Conservation (phyloP, 140 eudicot genomes). For the Erigeron philadelphicus region DNA sequence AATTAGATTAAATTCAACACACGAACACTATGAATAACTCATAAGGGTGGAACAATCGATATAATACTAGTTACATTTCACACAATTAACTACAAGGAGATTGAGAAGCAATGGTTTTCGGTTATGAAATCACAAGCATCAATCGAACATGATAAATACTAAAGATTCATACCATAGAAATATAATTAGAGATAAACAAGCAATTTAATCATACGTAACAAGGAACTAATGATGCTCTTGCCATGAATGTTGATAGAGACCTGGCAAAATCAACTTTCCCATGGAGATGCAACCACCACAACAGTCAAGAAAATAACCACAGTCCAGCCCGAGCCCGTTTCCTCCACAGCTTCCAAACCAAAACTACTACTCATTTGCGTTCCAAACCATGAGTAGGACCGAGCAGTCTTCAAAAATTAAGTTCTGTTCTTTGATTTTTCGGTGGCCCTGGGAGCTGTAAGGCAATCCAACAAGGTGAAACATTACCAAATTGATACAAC, state of each 20-base stretch:
- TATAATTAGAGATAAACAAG: conserved; percentile 2
- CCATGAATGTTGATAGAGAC: conserved; percentile 4
- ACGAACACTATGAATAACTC: not conserved
- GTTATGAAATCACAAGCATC: conserved; percentile 23
- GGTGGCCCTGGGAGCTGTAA: conserved; percentile 75
- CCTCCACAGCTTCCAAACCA: conserved; percentile 11
- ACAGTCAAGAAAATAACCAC: conserved; percentile 19
- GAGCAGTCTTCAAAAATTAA: conserved; percentile 27
- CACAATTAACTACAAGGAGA: not conserved
- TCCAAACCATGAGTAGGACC: not conserved
- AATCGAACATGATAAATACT: conserved; percentile 2
- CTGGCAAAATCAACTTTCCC: conserved; percentile 19
- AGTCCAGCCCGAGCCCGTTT: conserved; percentile 2
- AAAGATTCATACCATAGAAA: conserved; percentile 22
- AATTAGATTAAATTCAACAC: not conserved
- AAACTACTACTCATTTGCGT: not conserved
- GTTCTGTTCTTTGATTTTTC: conserved; percentile 63
- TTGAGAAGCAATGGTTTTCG: conserved; percentile 1
- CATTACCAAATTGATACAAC: too few relatives aligned
- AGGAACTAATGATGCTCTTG: conserved; percentile 5
- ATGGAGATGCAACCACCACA: conserved; percentile 24
- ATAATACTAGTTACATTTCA: not conserved
- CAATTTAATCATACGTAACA: conserved; percentile 13
- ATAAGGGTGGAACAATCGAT: not conserved
- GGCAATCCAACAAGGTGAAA: not conserved